phyloP scores from a whole-genome alignment of 352 stramenopile species.

The Thraustochytrium sp. region DNA sequence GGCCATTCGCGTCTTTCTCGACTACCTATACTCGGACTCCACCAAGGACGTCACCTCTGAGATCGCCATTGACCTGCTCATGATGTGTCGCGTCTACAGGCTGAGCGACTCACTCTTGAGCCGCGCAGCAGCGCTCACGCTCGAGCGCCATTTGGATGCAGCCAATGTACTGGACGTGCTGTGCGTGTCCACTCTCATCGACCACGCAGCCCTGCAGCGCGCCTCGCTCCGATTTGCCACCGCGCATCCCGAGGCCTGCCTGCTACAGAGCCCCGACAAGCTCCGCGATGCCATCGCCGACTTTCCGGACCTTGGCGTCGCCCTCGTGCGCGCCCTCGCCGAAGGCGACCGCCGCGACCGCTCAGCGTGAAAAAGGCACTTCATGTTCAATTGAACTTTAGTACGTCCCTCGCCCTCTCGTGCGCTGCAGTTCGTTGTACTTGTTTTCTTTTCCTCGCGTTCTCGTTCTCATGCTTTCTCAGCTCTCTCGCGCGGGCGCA shows the following conservation, averaged over 20 bases:
- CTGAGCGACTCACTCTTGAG: not conserved
- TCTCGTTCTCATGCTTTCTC: no score
- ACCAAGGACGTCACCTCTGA: not conserved
- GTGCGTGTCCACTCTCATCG: not conserved
- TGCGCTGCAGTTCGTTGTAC: no score
- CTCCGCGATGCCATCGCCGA: not conserved
- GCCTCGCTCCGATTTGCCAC: not conserved
- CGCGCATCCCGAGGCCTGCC: not conserved
- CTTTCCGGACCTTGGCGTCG: not conserved
- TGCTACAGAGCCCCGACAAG: not conserved
- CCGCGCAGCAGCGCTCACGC: not conserved
- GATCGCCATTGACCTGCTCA: constrained; percentile 18
- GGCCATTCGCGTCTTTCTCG: constrained; percentile 8
- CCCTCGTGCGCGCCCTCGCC: not conserved
- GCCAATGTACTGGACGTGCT: not conserved
- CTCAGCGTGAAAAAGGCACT: no score
- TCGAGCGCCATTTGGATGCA: not conserved
- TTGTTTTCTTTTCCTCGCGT: no score
- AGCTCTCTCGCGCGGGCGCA: no score
- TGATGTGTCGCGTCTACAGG: not conserved
- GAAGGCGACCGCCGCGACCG: not conserved
- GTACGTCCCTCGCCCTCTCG: no score
- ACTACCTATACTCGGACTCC: constrained; percentile 1
- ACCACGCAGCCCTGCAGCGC: not conserved
- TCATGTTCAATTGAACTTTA: no score